These are phyloP conservation scores for Helicostylum pulchrum DNA, from an alignment of 192 early-diverging fungal genomes.

Conservation along the genomic window DNA sequence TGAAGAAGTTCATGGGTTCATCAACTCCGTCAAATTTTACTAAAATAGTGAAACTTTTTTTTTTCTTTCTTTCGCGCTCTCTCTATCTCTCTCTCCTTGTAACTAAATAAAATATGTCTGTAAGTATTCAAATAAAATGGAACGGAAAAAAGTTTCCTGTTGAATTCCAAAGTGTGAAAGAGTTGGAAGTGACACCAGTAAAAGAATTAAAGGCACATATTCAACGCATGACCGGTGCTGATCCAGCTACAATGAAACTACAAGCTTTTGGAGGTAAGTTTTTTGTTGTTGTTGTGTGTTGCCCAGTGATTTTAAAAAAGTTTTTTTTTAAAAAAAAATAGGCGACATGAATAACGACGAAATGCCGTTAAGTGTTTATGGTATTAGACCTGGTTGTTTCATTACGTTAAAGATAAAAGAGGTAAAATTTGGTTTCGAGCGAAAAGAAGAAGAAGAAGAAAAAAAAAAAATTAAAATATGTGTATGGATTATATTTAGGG, in stretches of 20 bases:
- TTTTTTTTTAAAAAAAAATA: neutral
- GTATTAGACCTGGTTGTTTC: conserved; percentile 4
- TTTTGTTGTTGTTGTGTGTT: neutral
- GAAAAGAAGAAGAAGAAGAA: no score
- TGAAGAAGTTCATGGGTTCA: no score
- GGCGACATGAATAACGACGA: neutral
- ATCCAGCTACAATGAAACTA: neutral
- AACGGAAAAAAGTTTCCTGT: conserved; percentile 9
- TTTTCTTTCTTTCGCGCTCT: no score
- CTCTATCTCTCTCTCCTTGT: neutral
- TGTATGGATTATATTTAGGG: neutral
- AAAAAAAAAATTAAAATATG: neutral
- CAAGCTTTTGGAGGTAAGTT: conserved; percentile 8
- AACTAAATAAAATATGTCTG: conserved; percentile 4
- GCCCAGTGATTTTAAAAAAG: neutral
- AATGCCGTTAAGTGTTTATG: neutral
- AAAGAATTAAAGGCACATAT: conserved; percentile 2
- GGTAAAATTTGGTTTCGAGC: no score
- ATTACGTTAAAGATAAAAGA: neutral
- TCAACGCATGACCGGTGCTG: conserved; percentile 4
- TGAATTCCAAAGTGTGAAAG: conserved; percentile 1
- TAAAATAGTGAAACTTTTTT: no score
- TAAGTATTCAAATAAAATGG: conserved; percentile 4
- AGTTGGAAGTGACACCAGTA: conserved; percentile 5
- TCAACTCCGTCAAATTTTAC: no score